Evolutionary conservation across 2,329 filamentous ascomycete genomes (phyloP), one percentile per base, ranked within the genome.

Genomic region (Hypoxylon sp.): DNA sequence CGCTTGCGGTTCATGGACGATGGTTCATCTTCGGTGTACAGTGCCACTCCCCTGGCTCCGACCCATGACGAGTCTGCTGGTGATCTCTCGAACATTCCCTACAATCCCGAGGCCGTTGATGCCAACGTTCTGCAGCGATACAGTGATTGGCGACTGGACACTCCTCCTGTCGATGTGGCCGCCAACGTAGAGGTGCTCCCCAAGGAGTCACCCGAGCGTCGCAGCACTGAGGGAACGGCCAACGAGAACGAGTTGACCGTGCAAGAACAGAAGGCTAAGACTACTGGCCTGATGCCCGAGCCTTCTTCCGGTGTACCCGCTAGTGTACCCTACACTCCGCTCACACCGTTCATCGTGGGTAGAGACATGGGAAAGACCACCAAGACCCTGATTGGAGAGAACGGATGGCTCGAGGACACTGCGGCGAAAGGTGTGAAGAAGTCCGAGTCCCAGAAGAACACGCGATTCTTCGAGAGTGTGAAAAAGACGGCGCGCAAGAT

Each of bases 341-440:
- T 73, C 17, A 72, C 71, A 1, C 68, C 70, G 1, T 73, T 63
- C 42, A 57, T 72, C 40, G 58, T 67, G 58, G 49, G 45, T 10
- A 48, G 41, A n/a, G 21, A 54, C 1, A 66, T 67, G 4, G 62
- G 67, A 35, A 79, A 75, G 60, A 78, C 71, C 45, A 76, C 74
- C 31, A 86, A 86, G 74, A 78, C 73, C 2, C 69, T 86, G 68
- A 79, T 86, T 55, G 83, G 83, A 2, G 72, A 80, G 2, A 78
- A 82, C 43, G 84, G 84, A 18, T 86, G 83, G 83, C 75, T 86
- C 2, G 82, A 85, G 66, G 68, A 72, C n/a, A 71, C 67, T 4
- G 66, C 69, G 4, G 50, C 58, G 10, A 41, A 63, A 21, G 20
- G n/a, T 8, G 48, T 58, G 47, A 57, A 58, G 33, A 67, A 68